phyloP scores from a whole-genome alignment of 2,329 filamentous ascomycete species.

The Talaromyces piceae region DNA sequence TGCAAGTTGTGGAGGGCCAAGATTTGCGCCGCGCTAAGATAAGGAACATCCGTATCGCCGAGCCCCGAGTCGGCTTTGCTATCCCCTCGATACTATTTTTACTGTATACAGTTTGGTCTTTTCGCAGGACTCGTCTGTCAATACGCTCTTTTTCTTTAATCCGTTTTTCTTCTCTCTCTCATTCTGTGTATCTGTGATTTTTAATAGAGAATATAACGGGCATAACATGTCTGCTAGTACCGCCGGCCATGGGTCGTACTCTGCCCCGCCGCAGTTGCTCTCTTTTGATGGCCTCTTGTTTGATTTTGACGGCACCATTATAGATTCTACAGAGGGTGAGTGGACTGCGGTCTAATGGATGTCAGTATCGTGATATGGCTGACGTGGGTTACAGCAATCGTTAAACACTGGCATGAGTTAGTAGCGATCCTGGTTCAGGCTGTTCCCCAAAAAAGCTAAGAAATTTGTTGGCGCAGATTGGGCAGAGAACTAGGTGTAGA shows the following conservation, averaged over 20 bases:
- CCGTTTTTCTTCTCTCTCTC: neutral
- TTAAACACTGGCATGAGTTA: conserved; percentile 57
- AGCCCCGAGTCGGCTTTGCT: conserved; percentile 20
- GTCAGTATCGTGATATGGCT: neutral
- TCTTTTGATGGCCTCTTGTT: conserved; percentile 39
- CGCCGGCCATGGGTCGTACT: conserved; percentile 28
- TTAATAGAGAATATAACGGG: neutral
- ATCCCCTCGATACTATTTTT: neutral
- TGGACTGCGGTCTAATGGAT: neutral
- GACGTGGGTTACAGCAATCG: conserved; percentile 42
- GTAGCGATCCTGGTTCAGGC: conserved; percentile 17
- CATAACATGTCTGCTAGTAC: conserved; percentile 23
- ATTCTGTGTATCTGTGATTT: neutral
- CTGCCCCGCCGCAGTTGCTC: conserved; percentile 31
- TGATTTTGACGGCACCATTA: conserved; percentile 43
- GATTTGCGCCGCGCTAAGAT: conserved; percentile 21
- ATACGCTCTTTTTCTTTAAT: neutral
- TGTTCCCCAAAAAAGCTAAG: neutral
- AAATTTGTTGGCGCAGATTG: conserved; percentile 25
- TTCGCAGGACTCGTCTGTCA: neutral
- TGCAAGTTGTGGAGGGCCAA: conserved; percentile 19
- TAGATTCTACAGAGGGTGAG: conserved; percentile 41
- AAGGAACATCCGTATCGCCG: conserved; percentile 25
- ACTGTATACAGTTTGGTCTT: neutral
- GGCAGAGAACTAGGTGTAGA: conserved; percentile 77